Conservation (phyloP, 192 early-diverging fungal species). For the Obelidium mucronatum region DNA sequence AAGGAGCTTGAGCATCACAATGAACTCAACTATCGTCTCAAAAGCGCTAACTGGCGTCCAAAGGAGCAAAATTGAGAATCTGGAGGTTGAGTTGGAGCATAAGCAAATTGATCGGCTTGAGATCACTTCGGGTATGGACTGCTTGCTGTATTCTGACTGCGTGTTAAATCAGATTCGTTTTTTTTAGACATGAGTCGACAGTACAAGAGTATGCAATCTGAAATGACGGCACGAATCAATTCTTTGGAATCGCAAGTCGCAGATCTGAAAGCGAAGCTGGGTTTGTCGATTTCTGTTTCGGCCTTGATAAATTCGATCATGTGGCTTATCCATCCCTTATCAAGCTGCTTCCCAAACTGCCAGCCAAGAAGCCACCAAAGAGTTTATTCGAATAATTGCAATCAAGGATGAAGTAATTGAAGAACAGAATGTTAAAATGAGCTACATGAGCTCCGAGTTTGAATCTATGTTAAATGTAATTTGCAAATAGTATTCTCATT, state of each 20-base stretch:
- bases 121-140: constrained; percentile 48
- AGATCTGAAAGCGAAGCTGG: constrained; percentile 59
- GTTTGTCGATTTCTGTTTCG: constrained; percentile 22
- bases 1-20: constrained; percentile 42
- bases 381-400: constrained; percentile 44
- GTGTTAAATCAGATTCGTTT: constrained; percentile 28
- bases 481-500: neutral
- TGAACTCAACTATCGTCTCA: constrained; percentile 40
- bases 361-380: constrained; percentile 56
- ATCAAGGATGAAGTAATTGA: constrained; percentile 64
- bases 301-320: constrained; percentile 24
- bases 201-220: constrained; percentile 67
- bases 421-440: constrained; percentile 70
- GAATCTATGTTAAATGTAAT: constrained; percentile 67
- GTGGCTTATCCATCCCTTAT: neutral
- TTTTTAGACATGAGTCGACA: constrained; percentile 60
- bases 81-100: constrained; percentile 52
- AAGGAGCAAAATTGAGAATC: constrained; percentile 36
- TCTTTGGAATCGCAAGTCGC: constrained; percentile 58
- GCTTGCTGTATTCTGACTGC: neutral
- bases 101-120: constrained; percentile 55
- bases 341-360: constrained; percentile 47
- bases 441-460: constrained; percentile 66
- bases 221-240: constrained; percentile 63
- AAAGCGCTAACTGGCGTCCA: constrained; percentile 38